A percentile compares a stretch with the other conserved stretches of the same genome.
These are phyloP conservation scores for Dothidotthia symphoricarpi DNA, from an alignment of 2,329 filamentous ascomycete species.

Conservation along the genomic window DNA sequence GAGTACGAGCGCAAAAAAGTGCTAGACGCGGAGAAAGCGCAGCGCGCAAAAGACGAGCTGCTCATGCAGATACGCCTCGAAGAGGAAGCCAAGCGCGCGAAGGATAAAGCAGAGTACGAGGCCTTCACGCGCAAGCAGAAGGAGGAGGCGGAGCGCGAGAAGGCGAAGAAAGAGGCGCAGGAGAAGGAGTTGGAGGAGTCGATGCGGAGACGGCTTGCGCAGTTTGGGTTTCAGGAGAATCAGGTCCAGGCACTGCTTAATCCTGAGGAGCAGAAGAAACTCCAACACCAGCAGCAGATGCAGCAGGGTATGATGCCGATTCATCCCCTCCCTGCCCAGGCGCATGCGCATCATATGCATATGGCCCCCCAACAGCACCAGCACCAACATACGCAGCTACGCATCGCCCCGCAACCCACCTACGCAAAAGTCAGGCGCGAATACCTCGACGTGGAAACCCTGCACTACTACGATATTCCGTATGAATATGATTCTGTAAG, in stretches of 20 bases:
- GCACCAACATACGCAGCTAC: constrained; percentile 30
- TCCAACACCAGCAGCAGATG: constrained; percentile 29
- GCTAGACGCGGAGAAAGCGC: constrained; percentile 39
- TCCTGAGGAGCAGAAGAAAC: constrained; percentile 45
- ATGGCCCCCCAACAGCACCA: no score
- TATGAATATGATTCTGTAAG: constrained; percentile 51
- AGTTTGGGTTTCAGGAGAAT: constrained; percentile 49
- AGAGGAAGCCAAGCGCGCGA: constrained; percentile 42
- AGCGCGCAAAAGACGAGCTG: constrained; percentile 39
- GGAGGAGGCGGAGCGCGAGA: constrained; percentile 43
- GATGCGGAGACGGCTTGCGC: constrained; percentile 47
- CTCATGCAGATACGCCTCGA: constrained; percentile 43
- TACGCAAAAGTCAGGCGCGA: constrained; percentile 50
- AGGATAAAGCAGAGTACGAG: constrained; percentile 46
- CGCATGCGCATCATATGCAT: no score
- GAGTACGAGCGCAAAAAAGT: constrained; percentile 41
- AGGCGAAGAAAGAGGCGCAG: constrained; percentile 41
- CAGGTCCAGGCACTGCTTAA: constrained; percentile 51
- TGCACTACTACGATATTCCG: constrained; percentile 50
- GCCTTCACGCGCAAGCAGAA: constrained; percentile 43
- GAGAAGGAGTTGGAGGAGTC: constrained; percentile 46
- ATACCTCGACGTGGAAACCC: constrained; percentile 48
- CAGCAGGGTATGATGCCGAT: constrained; percentile 35
- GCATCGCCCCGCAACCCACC: constrained; percentile 40
- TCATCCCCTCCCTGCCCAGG: no score